Evolutionary conservation across 1,139 yeast genomes (phyloP), one percentile per base, ranked within the genome.

Genomic region (Candida tropicalis): DNA sequence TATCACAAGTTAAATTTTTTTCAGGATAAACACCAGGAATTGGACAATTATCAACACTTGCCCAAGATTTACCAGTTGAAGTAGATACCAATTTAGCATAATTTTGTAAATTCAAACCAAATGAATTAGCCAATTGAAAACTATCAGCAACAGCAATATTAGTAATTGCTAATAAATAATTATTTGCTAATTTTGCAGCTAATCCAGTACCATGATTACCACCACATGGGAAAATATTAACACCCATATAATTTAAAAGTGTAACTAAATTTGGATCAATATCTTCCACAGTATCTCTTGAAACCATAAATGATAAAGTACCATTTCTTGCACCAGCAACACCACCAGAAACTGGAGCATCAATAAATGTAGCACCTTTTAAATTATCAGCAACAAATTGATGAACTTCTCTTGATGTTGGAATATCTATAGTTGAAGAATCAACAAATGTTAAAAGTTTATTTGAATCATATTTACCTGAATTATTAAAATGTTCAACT

Each of bases 261-360:
- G 44, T 48, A 9, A 48, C 50, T 45, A 71, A 60, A 0, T 50
- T 43, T 6, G 70, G 66, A 1, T 64, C 45, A 15, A 70, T 58
- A 17, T 60, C 55, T 10, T 59, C 63, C 15, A 56, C 57, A 29
- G 55, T 51, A 7, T 60, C 58, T 44, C 74, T 56, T 3, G 82
- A 79, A 26, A 80, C 72, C 85, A 80, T 80, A 56, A 80, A 80
- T 4, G 82, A 75, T 33, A 80, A 66, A 0, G 83, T 73, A 1
- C 69, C 84, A 43, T 77, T 77, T 43, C 75, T 58, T 5, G 85
- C 85, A 4, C 85, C 85, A 1, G 75, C 75, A 2, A 76, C 81
- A 16, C 85, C 85, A 3, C 85, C 85, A 11, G 82, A 76, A 0
- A 80, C 84, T 0, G 85, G 85, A 10, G 85, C 76, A 54, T 80